phyloP scores from a whole-genome alignment of 768 basidiomycete species.

The Scleroderma citrinum region DNA sequence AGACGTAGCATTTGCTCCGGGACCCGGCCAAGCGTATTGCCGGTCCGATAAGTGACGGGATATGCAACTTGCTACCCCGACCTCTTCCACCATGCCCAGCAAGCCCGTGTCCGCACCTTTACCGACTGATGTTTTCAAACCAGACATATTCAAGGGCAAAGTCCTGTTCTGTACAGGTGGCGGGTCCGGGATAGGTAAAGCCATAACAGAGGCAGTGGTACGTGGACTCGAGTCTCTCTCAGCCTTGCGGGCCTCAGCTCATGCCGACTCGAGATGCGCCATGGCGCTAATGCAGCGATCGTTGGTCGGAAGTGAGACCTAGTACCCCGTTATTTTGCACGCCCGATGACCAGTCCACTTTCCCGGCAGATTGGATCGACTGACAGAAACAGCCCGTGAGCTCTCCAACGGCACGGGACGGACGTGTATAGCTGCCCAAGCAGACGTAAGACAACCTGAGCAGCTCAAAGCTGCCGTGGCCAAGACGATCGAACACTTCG shows the following conservation, averaged over 20 bases:
- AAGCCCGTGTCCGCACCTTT: slow-evolving; percentile 39
- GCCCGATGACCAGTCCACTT: too few species aligned
- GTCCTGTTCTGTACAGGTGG: slow-evolving; percentile 90
- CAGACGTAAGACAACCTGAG: slow-evolving; percentile 77
- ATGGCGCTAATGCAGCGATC: slow-evolving; percentile 78
- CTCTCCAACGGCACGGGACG: slow-evolving; percentile 65
- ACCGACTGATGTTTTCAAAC: slow-evolving; percentile 57
- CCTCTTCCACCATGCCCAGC: slow-evolving; percentile 41
- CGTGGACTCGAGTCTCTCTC: not conserved
- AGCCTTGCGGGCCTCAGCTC: slow-evolving; percentile 3
- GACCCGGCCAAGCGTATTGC: too few species aligned
- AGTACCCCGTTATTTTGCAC: not conserved
- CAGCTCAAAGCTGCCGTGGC: slow-evolving; percentile 70
- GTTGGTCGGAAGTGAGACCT: slow-evolving; percentile 76
- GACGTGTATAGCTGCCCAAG: slow-evolving; percentile 65
- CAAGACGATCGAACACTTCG: slow-evolving; percentile 69
- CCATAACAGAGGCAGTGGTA: slow-evolving; percentile 81
- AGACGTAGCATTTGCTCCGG: too few species aligned
- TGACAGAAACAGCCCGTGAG: slow-evolving; percentile 62
- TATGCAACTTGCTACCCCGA: too few species aligned
- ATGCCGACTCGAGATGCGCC: slow-evolving; percentile 53
- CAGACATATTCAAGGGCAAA: slow-evolving; percentile 83
- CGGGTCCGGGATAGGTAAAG: slow-evolving; percentile 88
- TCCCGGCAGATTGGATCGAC: slow-evolving; percentile 70
- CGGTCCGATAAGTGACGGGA: too few species aligned